Conservation (phyloP, 2,329 filamentous ascomycete genomes). For the Trichoderma hamatum region DNA sequence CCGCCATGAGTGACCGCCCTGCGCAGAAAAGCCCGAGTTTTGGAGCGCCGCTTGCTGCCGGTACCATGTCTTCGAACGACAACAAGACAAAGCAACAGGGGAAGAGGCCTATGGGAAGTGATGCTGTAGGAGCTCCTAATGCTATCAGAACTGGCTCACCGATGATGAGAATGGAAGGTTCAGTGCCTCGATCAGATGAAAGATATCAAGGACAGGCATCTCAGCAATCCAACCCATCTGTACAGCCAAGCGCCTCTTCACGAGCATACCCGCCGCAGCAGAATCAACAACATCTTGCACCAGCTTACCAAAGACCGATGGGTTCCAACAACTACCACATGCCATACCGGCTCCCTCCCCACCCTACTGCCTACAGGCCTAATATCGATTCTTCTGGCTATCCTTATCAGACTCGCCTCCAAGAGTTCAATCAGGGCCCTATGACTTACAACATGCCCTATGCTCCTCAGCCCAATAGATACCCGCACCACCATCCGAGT, state of each 20-base stretch:
- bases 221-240: neutral
- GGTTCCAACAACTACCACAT: slow-evolving; percentile 16
- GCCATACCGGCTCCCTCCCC: slow-evolving; percentile 23
- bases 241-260: neutral
- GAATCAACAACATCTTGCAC: neutral
- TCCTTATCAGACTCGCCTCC: slow-evolving; percentile 26
- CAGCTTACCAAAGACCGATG: neutral
- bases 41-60: slow-evolving; percentile 34
- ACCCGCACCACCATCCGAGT: slow-evolving; percentile 18
- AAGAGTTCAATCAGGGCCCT: slow-evolving; percentile 1
- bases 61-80: slow-evolving; percentile 24
- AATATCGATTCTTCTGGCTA: slow-evolving; percentile 30
- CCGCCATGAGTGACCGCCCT: neutral
- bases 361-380: slow-evolving; percentile 25
- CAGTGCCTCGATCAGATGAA: slow-evolving; percentile 39
- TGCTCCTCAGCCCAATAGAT: slow-evolving; percentile 19
- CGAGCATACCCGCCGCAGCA: neutral
- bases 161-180: slow-evolving; percentile 44
- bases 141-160: slow-evolving; percentile 37
- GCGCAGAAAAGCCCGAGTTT: slow-evolving; percentile 37
- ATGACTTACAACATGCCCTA: slow-evolving; percentile 14
- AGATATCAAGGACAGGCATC: slow-evolving; percentile 19
- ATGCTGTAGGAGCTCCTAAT: slow-evolving; percentile 27
- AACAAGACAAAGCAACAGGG: neutral
- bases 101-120: slow-evolving; percentile 13